Conservation (phyloP, 495 filamentous ascomycete species). For the Aspergillus haitiensis region DNA sequence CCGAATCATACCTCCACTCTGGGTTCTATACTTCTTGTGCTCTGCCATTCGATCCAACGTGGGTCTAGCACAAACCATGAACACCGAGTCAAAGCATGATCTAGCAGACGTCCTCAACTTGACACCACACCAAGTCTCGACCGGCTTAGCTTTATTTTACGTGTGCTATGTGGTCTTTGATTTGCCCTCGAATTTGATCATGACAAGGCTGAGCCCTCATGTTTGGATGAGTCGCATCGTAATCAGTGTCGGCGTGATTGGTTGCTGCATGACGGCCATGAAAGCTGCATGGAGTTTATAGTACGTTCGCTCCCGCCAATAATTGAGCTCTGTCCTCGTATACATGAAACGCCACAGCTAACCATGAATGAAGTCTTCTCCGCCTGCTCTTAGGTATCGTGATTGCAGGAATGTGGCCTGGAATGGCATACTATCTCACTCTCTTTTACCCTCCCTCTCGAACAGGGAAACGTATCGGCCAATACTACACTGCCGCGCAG, state of each 20-base stretch:
- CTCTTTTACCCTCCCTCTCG: constrained; percentile 87
- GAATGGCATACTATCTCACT: constrained; percentile 91
- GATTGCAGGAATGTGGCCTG: constrained; percentile 92
- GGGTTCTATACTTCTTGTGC: constrained; percentile 90
- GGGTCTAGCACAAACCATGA: constrained; percentile 90
- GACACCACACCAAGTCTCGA: constrained; percentile 72
- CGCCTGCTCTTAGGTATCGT: constrained; percentile 85
- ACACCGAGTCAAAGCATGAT: constrained; percentile 63
- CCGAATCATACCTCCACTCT: constrained; percentile 87
- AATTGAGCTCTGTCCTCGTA: not conserved
- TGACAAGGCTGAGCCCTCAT: constrained; percentile 80
- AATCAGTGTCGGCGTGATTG: constrained; percentile 80
- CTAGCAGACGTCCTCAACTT: constrained; percentile 65
- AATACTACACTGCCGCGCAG: constrained; percentile 87
- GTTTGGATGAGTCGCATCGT: constrained; percentile 95
- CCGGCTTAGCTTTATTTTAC: constrained; percentile 83
- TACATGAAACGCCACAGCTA: constrained; percentile 9
- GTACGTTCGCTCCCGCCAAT: constrained; percentile 43
- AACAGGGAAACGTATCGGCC: constrained; percentile 83
- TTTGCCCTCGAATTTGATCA: constrained; percentile 84
- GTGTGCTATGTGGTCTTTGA: constrained; percentile 90
- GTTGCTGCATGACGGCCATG: constrained; percentile 78
- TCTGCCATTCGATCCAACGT: constrained; percentile 91
- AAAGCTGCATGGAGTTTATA: constrained; percentile 83
- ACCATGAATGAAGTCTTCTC: constrained; percentile 55